A percentile compares a stretch with the other conserved stretches of the same genome.
Evolutionary conservation across 2,329 filamentous ascomycete species (phyloP).

Genomic region (Plectosphaerella sp.): DNA sequence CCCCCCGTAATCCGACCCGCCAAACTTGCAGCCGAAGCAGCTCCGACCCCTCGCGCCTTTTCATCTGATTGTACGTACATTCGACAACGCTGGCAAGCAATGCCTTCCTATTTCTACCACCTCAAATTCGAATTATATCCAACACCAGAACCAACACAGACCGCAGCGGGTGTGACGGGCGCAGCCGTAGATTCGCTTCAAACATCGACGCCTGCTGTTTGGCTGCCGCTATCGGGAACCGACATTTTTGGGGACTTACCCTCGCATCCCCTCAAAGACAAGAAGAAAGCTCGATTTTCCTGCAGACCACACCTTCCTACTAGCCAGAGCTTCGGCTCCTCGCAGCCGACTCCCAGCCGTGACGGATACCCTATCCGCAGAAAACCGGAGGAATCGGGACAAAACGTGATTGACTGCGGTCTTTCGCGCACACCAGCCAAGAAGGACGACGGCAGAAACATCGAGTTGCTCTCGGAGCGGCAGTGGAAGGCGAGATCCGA

Average conservation of each 20-base stretch:
- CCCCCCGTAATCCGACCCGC: neutral
- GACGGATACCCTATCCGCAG: neutral
- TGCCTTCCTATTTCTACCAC: slow-evolving; percentile 62
- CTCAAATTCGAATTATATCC: slow-evolving; percentile 63
- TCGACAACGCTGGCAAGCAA: neutral
- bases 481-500: slow-evolving; percentile 34
- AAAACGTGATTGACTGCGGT: slow-evolving; percentile 46
- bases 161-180: neutral
- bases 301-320: slow-evolving; percentile 8
- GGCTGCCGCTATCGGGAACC: slow-evolving; percentile 43
- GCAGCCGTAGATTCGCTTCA: neutral
- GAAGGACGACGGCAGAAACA: slow-evolving; percentile 25
- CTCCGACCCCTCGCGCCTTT: neutral
- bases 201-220: slow-evolving; percentile 24
- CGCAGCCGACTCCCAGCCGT: slow-evolving; percentile 1
- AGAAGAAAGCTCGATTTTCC: neutral
- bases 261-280: slow-evolving; percentile 32
- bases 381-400: slow-evolving; percentile 6
- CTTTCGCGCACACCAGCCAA: slow-evolving; percentile 27
- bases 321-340: slow-evolving; percentile 9
- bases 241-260: slow-evolving; percentile 55
- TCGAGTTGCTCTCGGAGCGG: slow-evolving; percentile 32
- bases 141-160: slow-evolving; percentile 29
- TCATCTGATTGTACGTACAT: neutral
- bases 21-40: neutral